Base-by-base conservation (phyloP, 2,329 filamentous ascomycete species). In the Alternaria burnsii region DNA sequence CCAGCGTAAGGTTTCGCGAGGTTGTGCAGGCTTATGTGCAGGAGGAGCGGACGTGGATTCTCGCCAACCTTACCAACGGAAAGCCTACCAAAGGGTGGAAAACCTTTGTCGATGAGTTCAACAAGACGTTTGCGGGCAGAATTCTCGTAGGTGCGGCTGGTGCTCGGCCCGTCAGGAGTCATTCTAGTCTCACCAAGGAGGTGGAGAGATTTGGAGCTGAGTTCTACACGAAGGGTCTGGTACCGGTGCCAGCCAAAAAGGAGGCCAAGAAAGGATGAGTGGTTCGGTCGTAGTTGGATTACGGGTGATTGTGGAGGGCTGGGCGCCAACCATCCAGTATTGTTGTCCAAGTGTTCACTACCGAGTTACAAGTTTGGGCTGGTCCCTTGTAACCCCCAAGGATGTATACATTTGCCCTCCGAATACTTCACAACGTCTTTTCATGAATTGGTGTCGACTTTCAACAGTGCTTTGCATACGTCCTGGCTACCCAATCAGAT, bases 101-200 rank as follows among this genome's bases (percentile, higher is more conserved):
- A 43, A 24, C 8, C 6, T 73, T 75, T 26, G 71, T 75, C 4
- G 42, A 54, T 4, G 66, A 57, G 7, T 74, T 75, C 66, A 75
- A 75, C 44, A 20, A 36, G 12, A 8, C 42, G 36, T 75, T 74
- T 38, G 61, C 61, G 32, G 71, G 70, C 2, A 68, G 61, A 58
- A 12, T 55, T 3, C 12, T 71, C 6, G 41, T 30, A 10, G 65
- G 61, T 4, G 26, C 20, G 0, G 14, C 30, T 7, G 63, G 48
- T 18, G 24, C 40, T 14, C 61, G 71, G 52, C 70, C 68, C 1
- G 34, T 44, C 28, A 63, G 71, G 14, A 68, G 61, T 18, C 66
- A 70, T n/a, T 69, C 65, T 2, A 69, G 63, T 20, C 57, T 73
- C 38, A 72, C 65, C 11, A 75, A 74, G 52, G 73, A 75, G 59